Evolutionary conservation across 1,139 yeast species (phyloP), one percentile per base, ranked within the genome.

Genomic region (Yamadazyma pseudoaaseri): DNA sequence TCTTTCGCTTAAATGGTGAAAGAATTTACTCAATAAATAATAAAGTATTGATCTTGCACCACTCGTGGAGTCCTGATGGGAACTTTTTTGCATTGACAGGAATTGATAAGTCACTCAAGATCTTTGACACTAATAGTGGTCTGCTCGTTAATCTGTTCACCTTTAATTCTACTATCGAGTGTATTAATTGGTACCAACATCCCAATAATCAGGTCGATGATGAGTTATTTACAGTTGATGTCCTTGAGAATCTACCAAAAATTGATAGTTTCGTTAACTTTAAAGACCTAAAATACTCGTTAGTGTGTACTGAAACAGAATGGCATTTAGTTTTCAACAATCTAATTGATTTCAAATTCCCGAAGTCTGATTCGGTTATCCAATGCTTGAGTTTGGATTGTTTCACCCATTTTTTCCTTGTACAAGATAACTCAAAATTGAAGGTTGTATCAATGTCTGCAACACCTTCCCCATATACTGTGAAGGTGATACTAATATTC

Each of bases 1-100:
- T 77, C 11, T 75, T 70, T 40, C 60, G 85, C 29, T 55, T 72
- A 30, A 74, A 73, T 41, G 84, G 83, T 0, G 78, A 74, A 41
- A 51, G 76, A 32, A 76, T 78, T 5, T 78, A 78, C 63, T 62
- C 73, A 25, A 58, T 70, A 30, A 70, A 60, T 49, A 60, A 62
- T 43, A 57, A 60, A 37, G 47, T 71, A 18, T 45, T 50, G 3
- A 67, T 69, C 11, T 51, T 57, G 5, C 50, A 57, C 8, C 55
- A 74, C 5, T 43, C 57, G 17, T 68, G 70, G 56, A 54, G 57
- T 34, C 55, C 56, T 6, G 56, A 58, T 39, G 76, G 76, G 2
- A 54, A 56, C 24, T 60, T 52, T 36, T 63, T 78, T 38, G 74
- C 73, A 17, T 56, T 75, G 11, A 52, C 71, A 1, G 77, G 78